These are phyloP conservation scores for Tripterygium wilfordii DNA, from an alignment of 177 flowering plant genomes.

Conservation along the genomic window DNA sequence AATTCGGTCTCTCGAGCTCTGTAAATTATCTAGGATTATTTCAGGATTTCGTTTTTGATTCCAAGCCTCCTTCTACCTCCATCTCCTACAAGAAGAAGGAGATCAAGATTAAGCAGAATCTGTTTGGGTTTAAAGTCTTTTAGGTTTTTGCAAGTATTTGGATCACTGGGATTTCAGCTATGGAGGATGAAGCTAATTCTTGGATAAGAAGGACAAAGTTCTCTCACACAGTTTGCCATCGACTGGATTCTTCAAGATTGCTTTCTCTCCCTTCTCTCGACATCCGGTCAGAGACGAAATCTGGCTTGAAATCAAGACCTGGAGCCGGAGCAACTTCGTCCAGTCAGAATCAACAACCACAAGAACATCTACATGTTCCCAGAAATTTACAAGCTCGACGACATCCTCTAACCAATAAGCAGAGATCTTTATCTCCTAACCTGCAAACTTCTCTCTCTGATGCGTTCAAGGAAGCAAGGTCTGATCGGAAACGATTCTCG, in stretches of 20 bases:
- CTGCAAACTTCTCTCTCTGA: conserved; percentile 45
- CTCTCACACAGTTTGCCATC: conserved; percentile 61
- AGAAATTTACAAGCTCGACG: conserved; percentile 8
- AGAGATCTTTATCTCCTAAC: conserved; percentile 61
- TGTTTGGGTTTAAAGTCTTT: conserved; percentile 8
- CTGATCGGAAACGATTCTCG: conserved; percentile 44
- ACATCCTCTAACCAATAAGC: conserved; percentile 26
- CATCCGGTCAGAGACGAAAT: conserved; percentile 14
- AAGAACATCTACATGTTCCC: too few relatives aligned
- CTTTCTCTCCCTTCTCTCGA: conserved; percentile 27
- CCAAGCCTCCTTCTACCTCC: conserved; percentile 10
- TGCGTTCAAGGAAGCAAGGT: conserved; percentile 64
- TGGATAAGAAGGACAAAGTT: conserved; percentile 82
- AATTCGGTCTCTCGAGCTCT: conserved; percentile 14
- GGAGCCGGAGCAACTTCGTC: too few relatives aligned
- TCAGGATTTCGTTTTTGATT: conserved; percentile 9
- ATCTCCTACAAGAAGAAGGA: conserved; percentile 7
- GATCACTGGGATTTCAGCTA: conserved; percentile 6
- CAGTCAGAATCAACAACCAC: too few relatives aligned
- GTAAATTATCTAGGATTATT: conserved; percentile 7
- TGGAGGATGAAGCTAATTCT: conserved; percentile 55
- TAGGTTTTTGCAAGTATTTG: conserved; percentile 2
- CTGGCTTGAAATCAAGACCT: too few relatives aligned
- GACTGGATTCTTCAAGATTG: conserved; percentile 45
- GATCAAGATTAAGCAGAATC: conserved; percentile 11